Conservation (phyloP, 2,329 filamentous ascomycete genomes). For the Tolypocladium paradoxum region DNA sequence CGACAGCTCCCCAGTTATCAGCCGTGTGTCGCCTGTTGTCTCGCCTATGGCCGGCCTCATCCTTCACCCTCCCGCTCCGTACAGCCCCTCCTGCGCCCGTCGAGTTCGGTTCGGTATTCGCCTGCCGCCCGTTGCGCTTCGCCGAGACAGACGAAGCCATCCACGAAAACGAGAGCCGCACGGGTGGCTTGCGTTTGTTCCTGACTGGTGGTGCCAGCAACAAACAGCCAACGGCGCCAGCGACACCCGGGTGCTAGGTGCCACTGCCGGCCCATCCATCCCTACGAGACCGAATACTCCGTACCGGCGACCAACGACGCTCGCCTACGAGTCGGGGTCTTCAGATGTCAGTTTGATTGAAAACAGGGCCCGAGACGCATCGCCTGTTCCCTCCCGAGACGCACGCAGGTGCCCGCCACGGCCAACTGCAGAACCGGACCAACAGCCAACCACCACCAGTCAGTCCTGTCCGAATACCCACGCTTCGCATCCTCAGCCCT, state of each 20-base stretch:
- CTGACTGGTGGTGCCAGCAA: background rate
- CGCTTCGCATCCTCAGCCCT: background rate
- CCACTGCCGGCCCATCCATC: background rate
- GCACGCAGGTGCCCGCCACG: background rate
- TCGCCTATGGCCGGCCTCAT: background rate
- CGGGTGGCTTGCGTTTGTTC: background rate
- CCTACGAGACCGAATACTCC: background rate
- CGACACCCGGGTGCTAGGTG: background rate
- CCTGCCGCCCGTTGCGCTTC: background rate
- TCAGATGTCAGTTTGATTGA: background rate
- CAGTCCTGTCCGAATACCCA: background rate
- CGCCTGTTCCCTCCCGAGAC: background rate
- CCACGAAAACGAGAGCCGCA: background rate
- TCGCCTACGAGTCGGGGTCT: background rate
- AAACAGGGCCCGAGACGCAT: background rate
- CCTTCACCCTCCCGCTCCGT: background rate
- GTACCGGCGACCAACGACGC: background rate
- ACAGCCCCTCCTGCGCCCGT: background rate
- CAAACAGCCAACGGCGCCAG: background rate
- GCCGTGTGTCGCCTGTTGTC: background rate
- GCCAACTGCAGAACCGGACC: background rate
- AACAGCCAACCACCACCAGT: background rate
- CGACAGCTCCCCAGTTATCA: constrained; percentile 1
- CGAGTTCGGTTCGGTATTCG: background rate
- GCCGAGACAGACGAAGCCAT: background rate